phyloP scores from a whole-genome alignment of 140 eudicot genomes.

The Stevia rebaudiana region DNA sequence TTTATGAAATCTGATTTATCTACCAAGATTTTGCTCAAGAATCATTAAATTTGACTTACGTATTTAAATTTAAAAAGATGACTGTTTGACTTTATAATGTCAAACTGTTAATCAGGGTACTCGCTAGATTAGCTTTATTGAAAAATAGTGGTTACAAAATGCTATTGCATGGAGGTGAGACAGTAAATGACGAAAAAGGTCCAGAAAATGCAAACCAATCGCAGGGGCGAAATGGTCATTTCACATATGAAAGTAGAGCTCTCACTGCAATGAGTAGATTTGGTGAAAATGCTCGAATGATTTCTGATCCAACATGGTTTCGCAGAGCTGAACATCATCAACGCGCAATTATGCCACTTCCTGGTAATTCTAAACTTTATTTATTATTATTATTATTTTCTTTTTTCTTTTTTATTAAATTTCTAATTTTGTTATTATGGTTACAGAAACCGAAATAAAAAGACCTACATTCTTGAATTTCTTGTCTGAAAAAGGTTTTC shows the following conservation, averaged over 20 bases:
- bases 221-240: conserved; percentile 36
- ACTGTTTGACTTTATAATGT: conserved; percentile 5
- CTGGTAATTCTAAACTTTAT: conserved; percentile 32
- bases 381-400: not conserved
- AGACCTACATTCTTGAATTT: conserved; percentile 58
- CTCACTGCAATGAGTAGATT: conserved; percentile 73
- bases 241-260: conserved; percentile 77
- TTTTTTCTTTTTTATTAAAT: too few relatives aligned
- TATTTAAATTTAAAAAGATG: conserved; percentile 5
- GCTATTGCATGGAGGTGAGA: conserved; percentile 93
- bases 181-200: conserved; percentile 34
- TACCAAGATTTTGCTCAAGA: not conserved
- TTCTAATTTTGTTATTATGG: conserved; percentile 2
- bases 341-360: conserved; percentile 49
- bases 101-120: conserved; percentile 42
- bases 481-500: conserved; percentile 68
- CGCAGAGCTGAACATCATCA: conserved; percentile 68
- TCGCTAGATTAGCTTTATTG: conserved; percentile 69
- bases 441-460: conserved; percentile 39
- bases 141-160: conserved; percentile 68
- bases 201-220: conserved; percentile 29
- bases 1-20: not conserved
- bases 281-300: conserved; percentile 66
- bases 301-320: conserved; percentile 68
- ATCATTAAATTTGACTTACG: not conserved